Conservation (phyloP, 2,329 filamentous ascomycete genomes). For the Arthroderma uncinatum region DNA sequence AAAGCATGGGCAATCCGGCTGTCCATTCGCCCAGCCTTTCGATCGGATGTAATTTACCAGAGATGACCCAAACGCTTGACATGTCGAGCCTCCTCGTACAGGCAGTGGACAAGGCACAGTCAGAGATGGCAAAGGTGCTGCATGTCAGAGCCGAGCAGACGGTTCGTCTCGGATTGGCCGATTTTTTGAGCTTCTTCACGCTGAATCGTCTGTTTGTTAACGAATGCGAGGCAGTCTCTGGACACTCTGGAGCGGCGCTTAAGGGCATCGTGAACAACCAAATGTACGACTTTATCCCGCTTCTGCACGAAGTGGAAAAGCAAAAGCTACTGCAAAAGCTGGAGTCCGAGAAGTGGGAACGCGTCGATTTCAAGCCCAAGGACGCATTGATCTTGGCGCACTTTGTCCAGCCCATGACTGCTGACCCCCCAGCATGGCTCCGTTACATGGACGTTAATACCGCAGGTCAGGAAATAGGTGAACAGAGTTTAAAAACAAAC, state of each 20-base stretch:
- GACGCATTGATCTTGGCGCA: conserved; percentile 50
- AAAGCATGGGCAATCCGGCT: no score
- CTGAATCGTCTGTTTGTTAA: conserved; percentile 74
- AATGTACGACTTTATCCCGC: conserved; percentile 67
- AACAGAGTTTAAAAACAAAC: no score
- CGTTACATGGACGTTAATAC: conserved; percentile 31
- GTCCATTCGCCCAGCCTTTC: no score
- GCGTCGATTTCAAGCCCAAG: conserved; percentile 59
- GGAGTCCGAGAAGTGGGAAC: conserved; percentile 70
- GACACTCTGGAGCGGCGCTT: conserved; percentile 60
- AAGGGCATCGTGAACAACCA: conserved; percentile 73
- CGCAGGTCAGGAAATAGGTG: conserved; percentile 6
- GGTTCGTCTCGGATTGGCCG: conserved; percentile 52
- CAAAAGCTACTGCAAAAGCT: conserved; percentile 64
- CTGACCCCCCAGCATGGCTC: conserved; percentile 57
- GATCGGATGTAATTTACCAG: no score
- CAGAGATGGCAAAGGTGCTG: conserved; percentile 58
- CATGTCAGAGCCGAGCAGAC: conserved; percentile 67
- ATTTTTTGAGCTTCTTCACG: conserved; percentile 71
- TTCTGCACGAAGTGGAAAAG: conserved; percentile 59
- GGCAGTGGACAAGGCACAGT: conserved; percentile 67
- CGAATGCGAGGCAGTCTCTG: conserved; percentile 75
- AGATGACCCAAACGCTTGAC: conserved; percentile 56
- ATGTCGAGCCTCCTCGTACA: conserved; percentile 67
- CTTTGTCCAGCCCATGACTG: conserved; percentile 59